Conservation (phyloP, 2,329 filamentous ascomycete species). For the Rutstroemia sp. region DNA sequence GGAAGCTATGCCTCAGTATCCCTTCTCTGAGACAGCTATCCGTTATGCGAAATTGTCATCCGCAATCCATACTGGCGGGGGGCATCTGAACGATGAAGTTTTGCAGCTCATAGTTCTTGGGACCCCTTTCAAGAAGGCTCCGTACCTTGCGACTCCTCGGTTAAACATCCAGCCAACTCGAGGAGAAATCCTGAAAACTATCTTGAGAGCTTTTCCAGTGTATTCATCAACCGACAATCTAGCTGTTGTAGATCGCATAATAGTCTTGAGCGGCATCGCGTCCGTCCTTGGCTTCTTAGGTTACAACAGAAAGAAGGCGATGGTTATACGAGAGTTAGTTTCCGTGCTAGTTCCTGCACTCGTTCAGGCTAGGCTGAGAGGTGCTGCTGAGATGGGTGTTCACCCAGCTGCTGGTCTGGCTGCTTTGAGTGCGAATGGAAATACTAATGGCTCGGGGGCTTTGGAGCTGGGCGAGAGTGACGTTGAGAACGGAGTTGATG, state of each 20-base stretch:
- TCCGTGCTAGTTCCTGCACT: constrained; percentile 76
- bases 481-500: constrained; percentile 58
- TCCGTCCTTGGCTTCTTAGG: constrained; percentile 76
- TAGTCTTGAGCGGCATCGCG: constrained; percentile 78
- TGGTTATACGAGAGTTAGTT: constrained; percentile 81
- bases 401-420: constrained; percentile 86
- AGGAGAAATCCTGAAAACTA: constrained; percentile 54
- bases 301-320: constrained; percentile 80
- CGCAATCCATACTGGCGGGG: constrained; percentile 57
- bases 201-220: constrained; percentile 66
- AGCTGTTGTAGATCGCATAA: constrained; percentile 66
- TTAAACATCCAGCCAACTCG: constrained; percentile 50
- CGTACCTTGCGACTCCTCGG: constrained; percentile 40
- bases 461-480: constrained; percentile 58
- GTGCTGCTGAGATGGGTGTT: constrained; percentile 92
- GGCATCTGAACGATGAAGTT: constrained; percentile 51
- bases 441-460: constrained; percentile 43
- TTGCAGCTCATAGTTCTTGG: constrained; percentile 61
- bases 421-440: constrained; percentile 49
- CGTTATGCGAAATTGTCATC: constrained; percentile 65
- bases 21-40: constrained; percentile 66
- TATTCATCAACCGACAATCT: constrained; percentile 56
- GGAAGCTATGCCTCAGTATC: constrained; percentile 63
- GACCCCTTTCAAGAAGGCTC: constrained; percentile 44
- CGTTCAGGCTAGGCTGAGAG: constrained; percentile 83